Base-by-base conservation (phyloP, 345 rosid species). In the Lepidium africanum region DNA sequence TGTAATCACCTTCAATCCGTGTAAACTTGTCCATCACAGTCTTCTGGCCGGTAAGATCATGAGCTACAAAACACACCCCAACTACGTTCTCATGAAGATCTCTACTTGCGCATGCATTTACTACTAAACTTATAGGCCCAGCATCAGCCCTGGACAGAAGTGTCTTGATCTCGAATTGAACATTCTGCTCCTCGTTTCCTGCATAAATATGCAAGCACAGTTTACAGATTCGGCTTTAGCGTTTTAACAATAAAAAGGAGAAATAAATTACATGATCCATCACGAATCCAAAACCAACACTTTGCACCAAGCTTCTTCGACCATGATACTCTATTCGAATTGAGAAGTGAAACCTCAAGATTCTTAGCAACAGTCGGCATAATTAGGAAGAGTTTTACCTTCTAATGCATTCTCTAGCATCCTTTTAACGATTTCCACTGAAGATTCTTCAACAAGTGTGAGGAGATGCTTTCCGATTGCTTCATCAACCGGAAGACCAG, bases 31-130 rank as follows among this genome's bases (percentile, higher is more conserved):
- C 98, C 97, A 93, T 85, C 59, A 88, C 96, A 33, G 70, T 83
- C 77, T 90, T 93, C 84, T 90, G 92, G 58, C 77, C 89, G n/a
- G 98, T 93, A 65, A 93, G 79, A 82, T 93, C 98, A 77, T 93
- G 98, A 14, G 96, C 98, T 57, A 93, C 97, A 25, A 93, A 90
- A 74, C 98, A 93, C 59, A 93, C 89, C 13, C 98, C 98, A 43
- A 87, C 96, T 37, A 90, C 96, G 70, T 69, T 84, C 46, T 85
- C 94, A 39, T 83, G 84, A 52, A 90, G 84, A 73, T 93, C 96
- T 79, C 88, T 79, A 80, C 96, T 93, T 10, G 89, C 92, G 42
- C 98, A 93, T 57, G 98, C 97, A 77, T 93, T 93, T 14, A 82
- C 98, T 63, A 88, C 65, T 77, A 93, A 85, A 80, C 89, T 87